Evolutionary conservation across 495 filamentous ascomycete species (phyloP).

Genomic region (Xylaria curta): DNA sequence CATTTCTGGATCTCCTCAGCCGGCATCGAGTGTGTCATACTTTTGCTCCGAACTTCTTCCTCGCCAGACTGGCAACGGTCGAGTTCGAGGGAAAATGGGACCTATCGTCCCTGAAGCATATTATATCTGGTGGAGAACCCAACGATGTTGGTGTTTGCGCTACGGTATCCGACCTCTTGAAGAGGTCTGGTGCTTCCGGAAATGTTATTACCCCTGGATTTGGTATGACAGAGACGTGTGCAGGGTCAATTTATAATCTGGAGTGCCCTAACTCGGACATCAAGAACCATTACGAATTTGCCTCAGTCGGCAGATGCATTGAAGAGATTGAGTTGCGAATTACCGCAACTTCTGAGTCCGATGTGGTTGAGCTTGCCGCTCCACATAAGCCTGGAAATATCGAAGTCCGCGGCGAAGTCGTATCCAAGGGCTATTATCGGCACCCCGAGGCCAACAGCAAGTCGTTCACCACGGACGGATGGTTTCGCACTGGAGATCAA

Average conservation of each 20-base stretch:
- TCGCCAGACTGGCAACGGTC: constrained; percentile 38
- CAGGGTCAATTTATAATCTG: constrained; percentile 51
- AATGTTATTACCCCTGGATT: constrained; percentile 56
- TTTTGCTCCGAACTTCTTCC: constrained; percentile 66
- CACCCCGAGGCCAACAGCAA: not conserved
- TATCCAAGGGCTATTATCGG: constrained; percentile 1
- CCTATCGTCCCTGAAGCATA: constrained; percentile 14
- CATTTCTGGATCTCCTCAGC: constrained; percentile 50
- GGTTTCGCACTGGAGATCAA: constrained; percentile 13
- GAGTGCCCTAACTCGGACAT: constrained; percentile 47
- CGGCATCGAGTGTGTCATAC: constrained; percentile 51
- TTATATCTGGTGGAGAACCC: constrained; percentile 31
- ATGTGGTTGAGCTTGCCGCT: constrained; percentile 2
- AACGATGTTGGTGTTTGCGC: constrained; percentile 33
- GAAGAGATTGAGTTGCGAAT: constrained; percentile 52
- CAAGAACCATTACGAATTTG: constrained; percentile 32
- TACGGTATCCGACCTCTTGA: constrained; percentile 41
- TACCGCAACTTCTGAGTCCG: not conserved
- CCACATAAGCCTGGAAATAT: constrained; percentile 26
- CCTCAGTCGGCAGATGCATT: constrained; percentile 51
- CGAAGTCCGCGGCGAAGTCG: constrained; percentile 17
- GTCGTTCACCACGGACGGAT: constrained; percentile 1
- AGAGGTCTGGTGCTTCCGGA: constrained; percentile 39
- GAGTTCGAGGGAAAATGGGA: constrained; percentile 28
- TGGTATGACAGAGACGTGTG: constrained; percentile 66